Evolutionary conservation across 306 rosid species (phyloP), one percentile per base, ranked within the genome.

Genomic region (Cicer bijugum): DNA sequence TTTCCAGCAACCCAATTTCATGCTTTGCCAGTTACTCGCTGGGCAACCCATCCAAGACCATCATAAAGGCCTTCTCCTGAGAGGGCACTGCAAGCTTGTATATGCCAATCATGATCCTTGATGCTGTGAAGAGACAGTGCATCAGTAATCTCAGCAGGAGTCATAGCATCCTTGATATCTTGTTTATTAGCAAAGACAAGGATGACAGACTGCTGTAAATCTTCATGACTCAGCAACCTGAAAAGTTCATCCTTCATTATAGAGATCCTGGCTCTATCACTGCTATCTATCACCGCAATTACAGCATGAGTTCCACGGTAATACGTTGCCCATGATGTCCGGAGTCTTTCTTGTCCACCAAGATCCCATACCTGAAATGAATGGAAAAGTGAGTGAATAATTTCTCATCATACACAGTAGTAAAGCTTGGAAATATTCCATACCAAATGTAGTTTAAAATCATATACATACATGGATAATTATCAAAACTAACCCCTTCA

Each of bases 61-160:
- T 95, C 97, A 19, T 95, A 88, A 45, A 95, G 75, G 17, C 99
- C 99, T 7, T 91, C 99, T 8, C 97, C 99, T 0, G 97, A 84
- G 82, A 95, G 92, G 84, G 99, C 99, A 71, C 86, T 84, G 81
- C 97, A 95, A 67, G 99, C 99, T 79, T 95, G 99, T 69, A 95
- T 95, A 78, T 95, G 99, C 97, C 99, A 95, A 82, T 95, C 99
- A 51, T 95, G 97, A 81, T 95, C 85, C 93, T 95, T 95, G 84
- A 95, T 95, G 88, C 96, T 91, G 85, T 95, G 99, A 56, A 95
- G 96, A 61, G 97, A 90, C 40, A 95, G 86, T 17, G 89, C 92
- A 71, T 95, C 99, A 0, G 97, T 95, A 72, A 95, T 90, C 88
- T 95, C 99, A 46, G 94, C 99, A 6, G 99, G 97, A 61, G 96